A percentile compares a stretch with the other conserved stretches of the same genome.
Evolutionary conservation across 768 basidiomycete species (phyloP).

Genomic region (Tephrocybe sp.): DNA sequence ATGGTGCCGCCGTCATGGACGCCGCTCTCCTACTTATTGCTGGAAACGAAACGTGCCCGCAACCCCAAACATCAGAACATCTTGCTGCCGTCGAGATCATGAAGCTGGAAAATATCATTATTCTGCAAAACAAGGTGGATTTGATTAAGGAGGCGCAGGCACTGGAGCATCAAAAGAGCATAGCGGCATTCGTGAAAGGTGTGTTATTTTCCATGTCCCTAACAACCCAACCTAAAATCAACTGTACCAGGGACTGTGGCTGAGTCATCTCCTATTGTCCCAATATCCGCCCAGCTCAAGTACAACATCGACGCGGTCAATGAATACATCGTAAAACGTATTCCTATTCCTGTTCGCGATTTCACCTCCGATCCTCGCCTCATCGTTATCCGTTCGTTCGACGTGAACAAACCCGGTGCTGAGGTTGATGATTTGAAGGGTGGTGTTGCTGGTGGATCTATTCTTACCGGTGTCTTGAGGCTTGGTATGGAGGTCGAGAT

Average conservation of each 20-base stretch:
- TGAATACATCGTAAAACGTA: slow-evolving; percentile 96
- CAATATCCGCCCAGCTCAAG: slow-evolving; percentile 97
- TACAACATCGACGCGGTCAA: slow-evolving; percentile 99
- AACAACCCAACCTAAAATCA: not conserved
- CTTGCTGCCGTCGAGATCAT: slow-evolving; percentile 99
- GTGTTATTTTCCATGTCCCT: slow-evolving; percentile 14
- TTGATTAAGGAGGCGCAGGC: slow-evolving; percentile 94
- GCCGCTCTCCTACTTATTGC: slow-evolving; percentile 94
- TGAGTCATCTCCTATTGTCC: slow-evolving; percentile 95
- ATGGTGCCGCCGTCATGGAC: slow-evolving; percentile 99
- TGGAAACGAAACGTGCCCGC: slow-evolving; percentile 98
- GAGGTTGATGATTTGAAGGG: slow-evolving; percentile 97
- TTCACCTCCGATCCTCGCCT: slow-evolving; percentile 89
- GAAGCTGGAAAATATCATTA: slow-evolving; percentile 97
- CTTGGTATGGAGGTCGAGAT: slow-evolving; percentile 96
- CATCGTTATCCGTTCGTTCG: slow-evolving; percentile 98
- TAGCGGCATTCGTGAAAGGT: slow-evolving; percentile 95
- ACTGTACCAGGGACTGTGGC: slow-evolving; percentile 85
- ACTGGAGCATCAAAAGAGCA: slow-evolving; percentile 94
- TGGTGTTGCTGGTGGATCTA: slow-evolving; percentile 96
- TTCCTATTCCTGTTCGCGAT: slow-evolving; percentile 92
- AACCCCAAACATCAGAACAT: slow-evolving; percentile 98
- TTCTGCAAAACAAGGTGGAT: slow-evolving; percentile 98
- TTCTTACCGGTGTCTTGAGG: slow-evolving; percentile 86
- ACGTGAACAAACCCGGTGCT: slow-evolving; percentile 98